A percentile compares a stretch with the other conserved stretches of the same genome.
phyloP scores from a whole-genome alignment of 495 filamentous ascomycete species.

The Neurospora tetrasperma region DNA sequence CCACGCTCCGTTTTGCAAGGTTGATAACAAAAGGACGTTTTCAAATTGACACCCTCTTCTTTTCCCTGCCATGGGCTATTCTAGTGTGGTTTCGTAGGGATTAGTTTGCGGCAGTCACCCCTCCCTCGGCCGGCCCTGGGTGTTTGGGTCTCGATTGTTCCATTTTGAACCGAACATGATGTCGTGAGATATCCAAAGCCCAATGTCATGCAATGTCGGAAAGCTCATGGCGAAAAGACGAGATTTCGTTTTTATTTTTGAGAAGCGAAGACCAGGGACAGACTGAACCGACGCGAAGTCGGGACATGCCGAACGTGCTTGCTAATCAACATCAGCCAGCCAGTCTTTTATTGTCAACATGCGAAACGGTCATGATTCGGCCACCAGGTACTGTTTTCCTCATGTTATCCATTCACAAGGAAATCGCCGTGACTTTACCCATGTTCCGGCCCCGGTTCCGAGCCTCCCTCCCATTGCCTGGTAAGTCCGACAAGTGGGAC shows the following conservation, averaged over 20 bases:
- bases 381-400: neutral
- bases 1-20: neutral
- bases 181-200: neutral
- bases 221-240: neutral
- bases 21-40: neutral
- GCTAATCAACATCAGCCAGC: neutral
- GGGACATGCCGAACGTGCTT: neutral
- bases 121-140: neutral
- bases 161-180: neutral
- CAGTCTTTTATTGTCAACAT: neutral
- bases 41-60: neutral
- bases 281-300: neutral
- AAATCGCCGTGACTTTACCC: neutral
- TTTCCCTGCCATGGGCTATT: neutral
- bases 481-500: neutral
- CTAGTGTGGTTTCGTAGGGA: neutral
- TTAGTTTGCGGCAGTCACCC: neutral
- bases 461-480: neutral
- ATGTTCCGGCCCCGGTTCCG: neutral
- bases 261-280: neutral
- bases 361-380: neutral
- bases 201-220: neutral
- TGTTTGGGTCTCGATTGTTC: neutral
- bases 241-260: neutral
- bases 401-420: neutral